Conservation (phyloP, 306 rosid species). For the Prunus mira region DNA sequence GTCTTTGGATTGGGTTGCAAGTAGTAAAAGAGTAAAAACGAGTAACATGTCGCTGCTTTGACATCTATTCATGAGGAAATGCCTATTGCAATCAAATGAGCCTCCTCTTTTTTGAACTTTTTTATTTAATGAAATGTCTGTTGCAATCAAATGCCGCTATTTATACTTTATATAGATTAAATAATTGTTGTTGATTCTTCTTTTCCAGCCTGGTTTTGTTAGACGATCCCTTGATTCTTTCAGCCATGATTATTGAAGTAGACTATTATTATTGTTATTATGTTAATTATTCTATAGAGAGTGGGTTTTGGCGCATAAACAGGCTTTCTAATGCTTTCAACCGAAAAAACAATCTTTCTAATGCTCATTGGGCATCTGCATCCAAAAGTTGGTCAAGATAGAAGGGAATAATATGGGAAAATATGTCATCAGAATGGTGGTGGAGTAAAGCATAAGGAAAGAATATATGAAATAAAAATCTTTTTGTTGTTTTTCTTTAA, state of each 20-base stretch:
- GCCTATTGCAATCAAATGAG: no score
- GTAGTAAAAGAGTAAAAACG: background rate
- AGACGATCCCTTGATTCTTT: background rate
- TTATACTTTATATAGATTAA: background rate
- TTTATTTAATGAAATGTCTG: background rate
- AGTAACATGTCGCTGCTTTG: background rate
- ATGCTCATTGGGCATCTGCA: background rate
- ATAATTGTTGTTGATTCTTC: background rate
- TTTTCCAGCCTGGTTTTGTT: slow-evolving; percentile 4
- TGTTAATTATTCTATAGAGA: no score
- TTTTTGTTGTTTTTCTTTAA: background rate
- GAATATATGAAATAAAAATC: background rate
- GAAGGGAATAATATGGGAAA: background rate
- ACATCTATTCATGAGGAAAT: background rate
- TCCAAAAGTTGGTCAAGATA: background rate
- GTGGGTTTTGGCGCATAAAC: background rate
- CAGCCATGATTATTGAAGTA: slow-evolving; percentile 12
- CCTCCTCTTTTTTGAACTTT: background rate
- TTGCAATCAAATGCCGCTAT: background rate
- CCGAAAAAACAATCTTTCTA: no score
- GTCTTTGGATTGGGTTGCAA: background rate
- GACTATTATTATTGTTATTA: background rate
- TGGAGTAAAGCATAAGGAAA: background rate
- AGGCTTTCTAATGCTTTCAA: background rate
- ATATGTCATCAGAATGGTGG: background rate